Evolutionary conservation across 2,329 filamentous ascomycete genomes (phyloP).

Genomic region (Eutypella sp.): DNA sequence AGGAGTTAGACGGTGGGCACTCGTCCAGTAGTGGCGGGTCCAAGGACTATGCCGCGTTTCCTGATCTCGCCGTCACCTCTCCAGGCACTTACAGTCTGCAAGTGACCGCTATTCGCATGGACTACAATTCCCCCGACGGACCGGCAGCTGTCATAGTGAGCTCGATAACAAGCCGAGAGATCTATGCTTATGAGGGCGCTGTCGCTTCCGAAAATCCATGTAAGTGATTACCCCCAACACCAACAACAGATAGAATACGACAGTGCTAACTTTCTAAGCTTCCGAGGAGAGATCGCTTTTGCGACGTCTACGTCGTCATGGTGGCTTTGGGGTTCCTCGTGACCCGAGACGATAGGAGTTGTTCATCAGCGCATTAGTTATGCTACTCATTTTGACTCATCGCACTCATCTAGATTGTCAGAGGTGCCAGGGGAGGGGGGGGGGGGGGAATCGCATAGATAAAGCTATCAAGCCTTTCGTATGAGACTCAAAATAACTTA

Average conservation of each 20-base stretch:
- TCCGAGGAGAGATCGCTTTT: conserved; percentile 1
- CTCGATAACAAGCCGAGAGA: conserved; percentile 10
- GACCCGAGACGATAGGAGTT: background rate
- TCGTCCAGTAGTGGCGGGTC: conserved; percentile 9
- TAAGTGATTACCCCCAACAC: conserved; percentile 6
- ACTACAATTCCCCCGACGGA: conserved; percentile 13
- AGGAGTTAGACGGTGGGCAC: conserved; percentile 8
- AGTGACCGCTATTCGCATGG: conserved; percentile 17
- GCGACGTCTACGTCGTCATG: conserved; percentile 2
- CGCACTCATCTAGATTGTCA: background rate
- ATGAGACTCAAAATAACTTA: too few species aligned
- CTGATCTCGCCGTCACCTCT: conserved; percentile 15
- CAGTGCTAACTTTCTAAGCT: background rate
- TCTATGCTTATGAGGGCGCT: conserved; percentile 14
- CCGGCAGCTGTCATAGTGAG: conserved; percentile 8
- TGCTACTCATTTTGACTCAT: background rate
- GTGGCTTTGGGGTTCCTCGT: conserved; percentile 2
- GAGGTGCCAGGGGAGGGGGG: too few species aligned
- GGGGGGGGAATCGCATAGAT: too few species aligned
- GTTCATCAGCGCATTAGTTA: background rate
- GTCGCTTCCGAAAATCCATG: conserved; percentile 17
- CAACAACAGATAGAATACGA: too few species aligned
- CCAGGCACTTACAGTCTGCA: conserved; percentile 17
- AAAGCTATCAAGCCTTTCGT: too few species aligned
- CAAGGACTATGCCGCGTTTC: conserved; percentile 17